Percentiles rank a stretch among this genome's conserved stretches.
phyloP scores from a whole-genome alignment of 345 rosid species.

The Brassica juncea region DNA sequence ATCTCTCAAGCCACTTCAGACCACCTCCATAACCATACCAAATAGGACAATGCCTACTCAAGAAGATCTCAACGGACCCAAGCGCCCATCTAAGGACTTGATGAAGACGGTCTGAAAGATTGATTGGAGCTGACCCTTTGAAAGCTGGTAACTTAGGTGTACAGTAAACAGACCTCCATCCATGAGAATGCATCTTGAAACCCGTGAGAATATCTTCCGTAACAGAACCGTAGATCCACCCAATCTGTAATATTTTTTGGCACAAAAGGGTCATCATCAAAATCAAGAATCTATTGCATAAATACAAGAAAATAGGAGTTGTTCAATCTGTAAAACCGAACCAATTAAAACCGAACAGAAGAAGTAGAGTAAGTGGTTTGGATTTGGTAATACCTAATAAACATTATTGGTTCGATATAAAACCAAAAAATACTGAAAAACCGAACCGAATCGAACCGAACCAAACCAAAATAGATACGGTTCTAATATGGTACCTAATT shows the following conservation, averaged over 20 bases:
- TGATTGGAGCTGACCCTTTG: slow-evolving; percentile 96
- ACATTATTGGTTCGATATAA: neutral
- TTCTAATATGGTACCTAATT: too few relatives aligned
- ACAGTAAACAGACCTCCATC: slow-evolving; percentile 98
- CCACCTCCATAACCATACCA: slow-evolving; percentile 99
- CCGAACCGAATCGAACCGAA: too few relatives aligned
- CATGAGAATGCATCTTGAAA: slow-evolving; percentile 98
- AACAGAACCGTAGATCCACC: slow-evolving; percentile 97
- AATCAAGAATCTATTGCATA: slow-evolving; percentile 10
- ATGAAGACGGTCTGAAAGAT: slow-evolving; percentile 91
- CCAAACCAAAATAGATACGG: too few relatives aligned
- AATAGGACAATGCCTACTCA: slow-evolving; percentile 96
- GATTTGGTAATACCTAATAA: neutral
- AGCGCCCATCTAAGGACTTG: slow-evolving; percentile 99
- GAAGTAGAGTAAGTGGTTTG: neutral
- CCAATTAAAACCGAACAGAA: neutral
- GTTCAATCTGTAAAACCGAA: neutral
- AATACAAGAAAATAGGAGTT: neutral
- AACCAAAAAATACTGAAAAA: too few relatives aligned
- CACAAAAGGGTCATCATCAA: slow-evolving; percentile 20
- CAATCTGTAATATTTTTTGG: slow-evolving; percentile 50
- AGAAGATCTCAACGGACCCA: slow-evolving; percentile 96
- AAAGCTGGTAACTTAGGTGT: slow-evolving; percentile 84
- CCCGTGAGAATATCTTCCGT: slow-evolving; percentile 97
- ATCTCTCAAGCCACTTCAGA: slow-evolving; percentile 87